phyloP scores from a whole-genome alignment of 2,329 filamentous ascomycete genomes.

The Xylaria sp. region DNA sequence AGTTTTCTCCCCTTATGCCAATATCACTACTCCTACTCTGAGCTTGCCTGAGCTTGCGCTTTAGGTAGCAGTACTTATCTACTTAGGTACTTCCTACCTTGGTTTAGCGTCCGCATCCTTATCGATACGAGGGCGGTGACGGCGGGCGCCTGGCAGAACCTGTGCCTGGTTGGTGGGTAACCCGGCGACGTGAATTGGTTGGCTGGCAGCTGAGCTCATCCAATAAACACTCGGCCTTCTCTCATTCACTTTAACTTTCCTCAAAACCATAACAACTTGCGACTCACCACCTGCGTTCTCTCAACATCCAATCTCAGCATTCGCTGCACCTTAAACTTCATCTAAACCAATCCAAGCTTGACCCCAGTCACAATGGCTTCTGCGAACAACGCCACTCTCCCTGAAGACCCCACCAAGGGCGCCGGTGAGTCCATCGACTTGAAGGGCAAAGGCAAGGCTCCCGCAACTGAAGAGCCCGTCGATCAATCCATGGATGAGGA shows the following conservation, averaged over 20 bases:
- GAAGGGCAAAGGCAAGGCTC: conserved; percentile 91
- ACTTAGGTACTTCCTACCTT: conserved; percentile 16
- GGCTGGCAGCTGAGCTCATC: conserved; percentile 41
- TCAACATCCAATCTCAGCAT: not conserved
- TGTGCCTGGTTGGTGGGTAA: conserved; percentile 26
- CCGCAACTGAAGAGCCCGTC: conserved; percentile 62
- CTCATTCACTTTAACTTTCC: conserved; percentile 37
- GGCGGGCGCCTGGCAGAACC: conserved; percentile 25
- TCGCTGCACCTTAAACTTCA: conserved; percentile 11
- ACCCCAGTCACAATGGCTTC: conserved; percentile 56
- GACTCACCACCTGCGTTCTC: conserved; percentile 29
- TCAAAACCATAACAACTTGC: conserved; percentile 40
- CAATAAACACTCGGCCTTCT: conserved; percentile 43
- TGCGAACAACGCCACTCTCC: conserved; percentile 61
- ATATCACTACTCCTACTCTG: not conserved
- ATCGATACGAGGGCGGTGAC: conserved; percentile 34
- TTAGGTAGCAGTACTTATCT: conserved; percentile 11
- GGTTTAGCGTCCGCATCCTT: conserved; percentile 10
- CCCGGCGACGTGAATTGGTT: conserved; percentile 28
- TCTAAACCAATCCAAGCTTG: not conserved
- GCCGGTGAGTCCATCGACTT: conserved; percentile 58
- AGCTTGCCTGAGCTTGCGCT: too few relatives aligned
- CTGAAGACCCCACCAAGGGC: conserved; percentile 56
- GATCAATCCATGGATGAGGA: conserved; percentile 79
- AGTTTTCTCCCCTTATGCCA: not conserved